A percentile compares a stretch with the other conserved stretches of the same genome.
Evolutionary conservation across 768 basidiomycete species (phyloP).

Genomic region (Phanerochaete sordida): DNA sequence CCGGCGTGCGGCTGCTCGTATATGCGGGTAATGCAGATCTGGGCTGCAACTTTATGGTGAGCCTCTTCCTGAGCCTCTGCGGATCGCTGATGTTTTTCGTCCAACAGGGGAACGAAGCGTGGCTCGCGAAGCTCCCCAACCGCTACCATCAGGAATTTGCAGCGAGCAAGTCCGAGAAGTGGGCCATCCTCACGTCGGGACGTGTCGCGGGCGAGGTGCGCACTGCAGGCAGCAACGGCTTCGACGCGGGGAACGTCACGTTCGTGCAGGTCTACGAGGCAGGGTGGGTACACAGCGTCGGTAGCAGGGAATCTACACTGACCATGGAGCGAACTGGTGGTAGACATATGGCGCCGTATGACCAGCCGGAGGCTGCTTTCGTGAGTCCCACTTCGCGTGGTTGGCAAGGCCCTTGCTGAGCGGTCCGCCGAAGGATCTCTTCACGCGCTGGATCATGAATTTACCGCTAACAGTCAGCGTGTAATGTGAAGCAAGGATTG

Average conservation of each 20-base stretch:
- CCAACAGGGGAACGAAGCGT: constrained; percentile 70
- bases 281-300: constrained; percentile 45
- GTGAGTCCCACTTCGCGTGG: constrained; percentile 35
- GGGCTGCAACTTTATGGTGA: constrained; percentile 86
- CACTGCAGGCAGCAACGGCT: constrained; percentile 59
- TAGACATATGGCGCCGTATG: constrained; percentile 88
- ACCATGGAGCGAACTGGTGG: constrained; percentile 5
- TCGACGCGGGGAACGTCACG: constrained; percentile 78
- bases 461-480: constrained; percentile 37
- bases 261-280: constrained; percentile 78
- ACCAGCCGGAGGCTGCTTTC: constrained; percentile 85
- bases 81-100: no score
- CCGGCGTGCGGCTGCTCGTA: constrained; percentile 79
- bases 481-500: not conserved
- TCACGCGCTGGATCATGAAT: constrained; percentile 57
- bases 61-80: no score
- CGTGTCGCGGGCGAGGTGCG: constrained; percentile 65
- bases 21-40: constrained; percentile 93
- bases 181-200: constrained; percentile 50
- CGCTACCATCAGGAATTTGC: constrained; percentile 61
- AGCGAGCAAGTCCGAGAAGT: constrained; percentile 45
- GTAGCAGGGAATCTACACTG: not conserved
- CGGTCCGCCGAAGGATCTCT: constrained; percentile 51
- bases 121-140: constrained; percentile 64
- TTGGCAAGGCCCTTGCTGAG: not conserved